A percentile compares a stretch with the other conserved stretches of the same genome.
These are phyloP conservation scores for Lentinula edodes DNA, from an alignment of 768 basidiomycete species.

Conservation along the genomic window DNA sequence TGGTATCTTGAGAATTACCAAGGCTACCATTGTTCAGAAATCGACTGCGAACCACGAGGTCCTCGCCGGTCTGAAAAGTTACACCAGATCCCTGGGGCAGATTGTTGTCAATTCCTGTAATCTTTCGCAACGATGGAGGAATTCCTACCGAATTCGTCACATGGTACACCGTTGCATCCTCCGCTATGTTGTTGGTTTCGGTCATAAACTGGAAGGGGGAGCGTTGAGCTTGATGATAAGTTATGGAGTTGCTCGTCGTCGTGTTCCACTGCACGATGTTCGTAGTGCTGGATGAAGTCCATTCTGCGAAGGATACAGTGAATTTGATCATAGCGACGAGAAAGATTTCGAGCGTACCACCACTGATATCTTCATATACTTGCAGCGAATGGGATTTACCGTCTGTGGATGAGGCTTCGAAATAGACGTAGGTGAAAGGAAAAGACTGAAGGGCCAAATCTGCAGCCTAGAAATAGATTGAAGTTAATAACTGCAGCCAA, in stretches of 20 bases:
- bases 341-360: slow-evolving; percentile 4
- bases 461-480: slow-evolving; percentile 25
- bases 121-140: not conserved
- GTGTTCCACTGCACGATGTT: slow-evolving; percentile 40
- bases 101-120: not conserved
- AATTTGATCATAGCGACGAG: not conserved
- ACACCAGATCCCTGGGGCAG: slow-evolving; percentile 12
- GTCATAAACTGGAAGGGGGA: slow-evolving; percentile 24
- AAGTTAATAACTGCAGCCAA: not conserved
- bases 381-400: slow-evolving; percentile 32
- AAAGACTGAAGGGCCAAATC: slow-evolving; percentile 47
- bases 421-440: slow-evolving; percentile 43
- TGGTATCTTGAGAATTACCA: slow-evolving; percentile 28
- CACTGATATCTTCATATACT: slow-evolving; percentile 43
- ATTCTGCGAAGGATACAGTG: slow-evolving; percentile 18
- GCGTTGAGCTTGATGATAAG: slow-evolving; percentile 41
- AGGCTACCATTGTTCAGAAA: slow-evolving; percentile 34
- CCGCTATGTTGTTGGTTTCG: slow-evolving; percentile 35
- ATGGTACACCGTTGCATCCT: slow-evolving; percentile 45
- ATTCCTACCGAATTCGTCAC: slow-evolving; percentile 20
- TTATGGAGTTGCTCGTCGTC: slow-evolving; percentile 22
- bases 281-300: slow-evolving; percentile 26
- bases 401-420: slow-evolving; percentile 33
- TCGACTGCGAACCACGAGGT: slow-evolving; percentile 31
- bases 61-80: slow-evolving; percentile 36